Evolutionary conservation across 2,329 filamentous ascomycete genomes (phyloP).

Genomic region (Zarea fungicola): DNA sequence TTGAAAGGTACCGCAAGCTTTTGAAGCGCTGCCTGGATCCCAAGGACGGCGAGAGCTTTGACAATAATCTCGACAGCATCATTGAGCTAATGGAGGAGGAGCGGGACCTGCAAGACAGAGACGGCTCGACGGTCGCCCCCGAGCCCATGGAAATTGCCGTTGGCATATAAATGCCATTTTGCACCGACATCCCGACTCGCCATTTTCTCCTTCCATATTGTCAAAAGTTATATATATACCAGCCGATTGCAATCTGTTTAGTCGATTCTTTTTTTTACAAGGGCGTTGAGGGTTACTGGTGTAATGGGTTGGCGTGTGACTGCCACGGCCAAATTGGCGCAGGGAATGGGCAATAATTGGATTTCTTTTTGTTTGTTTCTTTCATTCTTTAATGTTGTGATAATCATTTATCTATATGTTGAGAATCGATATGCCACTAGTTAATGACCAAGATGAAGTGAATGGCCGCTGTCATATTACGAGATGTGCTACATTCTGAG

Average conservation of each 20-base stretch:
- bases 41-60: constrained; percentile 62
- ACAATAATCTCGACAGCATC: constrained; percentile 56
- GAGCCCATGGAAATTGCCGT: constrained; percentile 22
- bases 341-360: not conserved
- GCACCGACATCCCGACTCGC: not conserved
- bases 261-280: not conserved
- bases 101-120: constrained; percentile 38
- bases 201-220: not conserved
- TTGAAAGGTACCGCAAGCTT: constrained; percentile 66
- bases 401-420: not conserved
- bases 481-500: not conserved
- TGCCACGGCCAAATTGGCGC: not conserved
- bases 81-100: constrained; percentile 62
- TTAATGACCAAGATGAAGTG: not conserved
- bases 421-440: not conserved
- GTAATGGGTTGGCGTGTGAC: too few species aligned
- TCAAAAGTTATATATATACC: constrained; percentile 1
- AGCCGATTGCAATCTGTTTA: constrained; percentile 1
- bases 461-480: not conserved
- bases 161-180: constrained; percentile 1
- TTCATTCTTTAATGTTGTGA: not conserved
- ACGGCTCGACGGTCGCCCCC: constrained; percentile 23
- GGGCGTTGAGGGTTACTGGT: too few species aligned
- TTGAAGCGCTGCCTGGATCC: constrained; percentile 64
- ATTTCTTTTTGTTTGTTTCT: not conserved